Conservation (phyloP, 441 rosid species). For the Eutrema salsugineum region DNA sequence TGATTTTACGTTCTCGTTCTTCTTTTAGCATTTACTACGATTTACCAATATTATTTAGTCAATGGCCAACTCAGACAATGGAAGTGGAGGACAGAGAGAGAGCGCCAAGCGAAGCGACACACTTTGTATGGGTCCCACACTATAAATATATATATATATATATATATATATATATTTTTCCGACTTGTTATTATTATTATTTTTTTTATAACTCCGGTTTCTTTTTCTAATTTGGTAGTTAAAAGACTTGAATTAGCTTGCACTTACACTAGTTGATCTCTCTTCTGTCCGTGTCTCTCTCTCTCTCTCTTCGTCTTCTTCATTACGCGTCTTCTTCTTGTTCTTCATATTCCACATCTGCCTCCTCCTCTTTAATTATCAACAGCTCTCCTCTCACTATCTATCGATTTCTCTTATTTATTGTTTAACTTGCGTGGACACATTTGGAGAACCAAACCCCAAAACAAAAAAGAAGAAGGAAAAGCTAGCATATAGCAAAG, state of each 20-base stretch:
- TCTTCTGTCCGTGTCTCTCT: background rate
- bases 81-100: conserved; percentile 41
- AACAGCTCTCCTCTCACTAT: conserved; percentile 19
- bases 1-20: background rate
- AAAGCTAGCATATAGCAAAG: conserved; percentile 35
- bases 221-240: background rate
- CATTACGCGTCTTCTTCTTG: conserved; percentile 24
- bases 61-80: background rate
- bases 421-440: conserved; percentile 5
- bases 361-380: conserved; percentile 9
- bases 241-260: background rate
- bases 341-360: background rate
- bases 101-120: conserved; percentile 46
- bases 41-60: conserved; percentile 5
- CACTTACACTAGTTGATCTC: background rate
- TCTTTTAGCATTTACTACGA: background rate
- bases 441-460: conserved; percentile 37
- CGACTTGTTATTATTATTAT: background rate
- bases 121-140: conserved; percentile 39
- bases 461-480: conserved; percentile 15
- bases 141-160: no score
- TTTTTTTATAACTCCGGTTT: background rate
- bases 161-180: no score
- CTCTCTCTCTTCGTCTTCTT: conserved; percentile 9
- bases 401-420: conserved; percentile 18